These are phyloP conservation scores for Trichosporon asahii DNA, from an alignment of 1,284 basidiomycete genomes.

Conservation along the genomic window DNA sequence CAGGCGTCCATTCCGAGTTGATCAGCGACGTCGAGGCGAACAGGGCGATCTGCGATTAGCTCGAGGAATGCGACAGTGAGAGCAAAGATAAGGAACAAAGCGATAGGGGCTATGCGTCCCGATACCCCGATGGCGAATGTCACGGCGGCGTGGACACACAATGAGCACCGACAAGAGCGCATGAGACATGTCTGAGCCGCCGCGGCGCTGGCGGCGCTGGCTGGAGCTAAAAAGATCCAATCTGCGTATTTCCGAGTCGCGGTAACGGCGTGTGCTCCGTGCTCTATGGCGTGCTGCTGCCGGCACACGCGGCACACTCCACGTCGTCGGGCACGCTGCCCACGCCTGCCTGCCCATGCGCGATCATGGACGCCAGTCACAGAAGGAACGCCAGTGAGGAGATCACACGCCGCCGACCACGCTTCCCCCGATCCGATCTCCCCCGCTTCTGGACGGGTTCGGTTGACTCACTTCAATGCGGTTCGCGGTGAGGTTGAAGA, in stretches of 20 bases:
- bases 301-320: no score
- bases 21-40: conserved; percentile 39
- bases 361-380: background rate
- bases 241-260: background rate
- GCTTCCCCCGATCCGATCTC: background rate
- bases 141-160: background rate
- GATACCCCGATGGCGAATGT: background rate
- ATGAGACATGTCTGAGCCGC: background rate
- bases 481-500: conserved; percentile 48
- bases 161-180: background rate
- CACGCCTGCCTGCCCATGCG: background rate
- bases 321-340: no score
- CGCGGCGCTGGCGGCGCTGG: no score
- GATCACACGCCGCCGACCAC: background rate
- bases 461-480: conserved; percentile 38
- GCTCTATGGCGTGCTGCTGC: background rate
- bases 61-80: background rate
- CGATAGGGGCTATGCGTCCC: background rate
- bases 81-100: background rate
- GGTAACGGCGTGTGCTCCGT: background rate
- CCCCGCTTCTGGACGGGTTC: background rate
- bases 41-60: conserved; percentile 37
- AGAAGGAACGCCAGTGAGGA: background rate
- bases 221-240: background rate
- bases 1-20: conserved; percentile 32